Conservation (phyloP, 2,329 filamentous ascomycete genomes). For the Epichloe uncinata region DNA sequence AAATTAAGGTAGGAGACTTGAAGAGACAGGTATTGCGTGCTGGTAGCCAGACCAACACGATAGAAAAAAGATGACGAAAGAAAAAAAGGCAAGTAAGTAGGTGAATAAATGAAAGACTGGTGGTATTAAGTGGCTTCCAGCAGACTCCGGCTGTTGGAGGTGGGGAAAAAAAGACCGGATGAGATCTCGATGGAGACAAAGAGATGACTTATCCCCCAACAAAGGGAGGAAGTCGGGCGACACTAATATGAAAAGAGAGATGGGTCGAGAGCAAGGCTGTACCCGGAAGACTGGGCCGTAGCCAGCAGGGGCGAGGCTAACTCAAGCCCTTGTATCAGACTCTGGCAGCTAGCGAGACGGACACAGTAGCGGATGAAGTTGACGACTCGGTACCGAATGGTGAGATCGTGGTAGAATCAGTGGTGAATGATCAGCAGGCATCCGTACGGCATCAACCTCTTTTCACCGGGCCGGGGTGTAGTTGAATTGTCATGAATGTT, state of each 20-base stretch:
- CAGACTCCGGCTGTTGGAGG: constrained; percentile 3
- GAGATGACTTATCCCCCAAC: constrained; percentile 7
- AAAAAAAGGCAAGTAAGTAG: constrained; percentile 24
- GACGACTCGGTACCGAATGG: constrained; percentile 20
- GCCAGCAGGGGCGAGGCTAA: constrained; percentile 6
- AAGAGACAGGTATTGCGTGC: constrained; percentile 15
- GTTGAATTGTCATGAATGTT: not conserved
- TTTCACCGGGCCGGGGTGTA: constrained; percentile 7
- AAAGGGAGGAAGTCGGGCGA: constrained; percentile 1
- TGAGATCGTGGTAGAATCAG: constrained; percentile 12
- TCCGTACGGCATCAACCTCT: constrained; percentile 35
- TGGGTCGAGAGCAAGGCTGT: constrained; percentile 4
- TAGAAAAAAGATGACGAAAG: constrained; percentile 12
- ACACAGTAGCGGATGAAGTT: constrained; percentile 19
- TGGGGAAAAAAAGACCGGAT: constrained; percentile 5
- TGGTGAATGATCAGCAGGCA: constrained; percentile 31
- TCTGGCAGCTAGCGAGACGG: not conserved
- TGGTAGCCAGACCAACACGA: constrained; percentile 41
- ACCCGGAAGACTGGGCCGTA: constrained; percentile 7
- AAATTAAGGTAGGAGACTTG: not conserved
- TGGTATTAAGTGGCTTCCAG: constrained; percentile 10
- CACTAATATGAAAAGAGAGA: constrained; percentile 8
- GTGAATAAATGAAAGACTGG: constrained; percentile 28
- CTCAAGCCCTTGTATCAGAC: constrained; percentile 9
- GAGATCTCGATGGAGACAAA: constrained; percentile 6